These are phyloP conservation scores for Skeletonema menzelii DNA, from an alignment of 108 stramenopile species.

Conservation along the genomic window DNA sequence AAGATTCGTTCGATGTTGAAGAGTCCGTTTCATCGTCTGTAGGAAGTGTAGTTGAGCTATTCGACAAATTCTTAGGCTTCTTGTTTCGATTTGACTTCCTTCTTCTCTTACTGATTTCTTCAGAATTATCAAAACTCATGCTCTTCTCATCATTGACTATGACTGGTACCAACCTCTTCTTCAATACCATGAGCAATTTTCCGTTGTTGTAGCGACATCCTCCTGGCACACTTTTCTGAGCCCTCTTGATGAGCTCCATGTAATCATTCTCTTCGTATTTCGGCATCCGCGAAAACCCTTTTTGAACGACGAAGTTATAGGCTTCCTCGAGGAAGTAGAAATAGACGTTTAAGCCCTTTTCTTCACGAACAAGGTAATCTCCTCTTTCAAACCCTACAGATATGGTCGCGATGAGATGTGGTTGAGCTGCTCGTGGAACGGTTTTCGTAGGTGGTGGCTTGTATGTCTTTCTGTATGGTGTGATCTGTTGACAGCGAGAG, in stretches of 20 bases:
- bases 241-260: constrained; percentile 74
- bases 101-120: neutral
- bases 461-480: neutral
- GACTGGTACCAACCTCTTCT: constrained; percentile 26
- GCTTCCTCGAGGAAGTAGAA: constrained; percentile 87
- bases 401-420: constrained; percentile 66
- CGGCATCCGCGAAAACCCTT: constrained; percentile 79
- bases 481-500: neutral
- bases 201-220: constrained; percentile 84
- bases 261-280: constrained; percentile 76
- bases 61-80: neutral
- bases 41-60: constrained; percentile 13
- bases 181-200: constrained; percentile 77
- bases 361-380: constrained; percentile 81
- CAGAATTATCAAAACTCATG: neutral
- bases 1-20: neutral
- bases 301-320: constrained; percentile 82
- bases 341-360: constrained; percentile 80
- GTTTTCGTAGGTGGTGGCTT: neutral
- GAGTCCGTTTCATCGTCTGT: constrained; percentile 26
- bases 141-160: constrained; percentile 12
- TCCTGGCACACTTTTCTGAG: constrained; percentile 76
- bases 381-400: constrained; percentile 84
- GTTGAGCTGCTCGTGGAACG: constrained; percentile 7
- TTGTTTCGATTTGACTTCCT: neutral